Conservation (phyloP, 1,139 yeast species). For the Sporopachydermia cereana region DNA sequence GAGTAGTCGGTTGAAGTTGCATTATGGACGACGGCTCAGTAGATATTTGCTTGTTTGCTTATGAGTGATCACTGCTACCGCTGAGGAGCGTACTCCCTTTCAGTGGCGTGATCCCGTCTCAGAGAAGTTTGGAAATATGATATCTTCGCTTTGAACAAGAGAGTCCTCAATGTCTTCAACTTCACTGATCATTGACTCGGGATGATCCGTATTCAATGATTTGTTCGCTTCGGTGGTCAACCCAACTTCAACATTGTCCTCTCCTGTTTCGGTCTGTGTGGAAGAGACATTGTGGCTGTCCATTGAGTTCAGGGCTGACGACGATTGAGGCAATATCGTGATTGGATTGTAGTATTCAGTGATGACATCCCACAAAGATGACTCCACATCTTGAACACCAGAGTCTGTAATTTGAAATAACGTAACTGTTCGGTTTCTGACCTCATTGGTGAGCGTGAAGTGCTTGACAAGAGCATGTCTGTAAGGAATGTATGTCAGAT, state of each 20-base stretch:
- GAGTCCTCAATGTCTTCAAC: constrained; percentile 1
- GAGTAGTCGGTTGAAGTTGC: too few relatives aligned
- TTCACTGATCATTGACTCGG: too few relatives aligned
- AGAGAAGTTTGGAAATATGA: not conserved
- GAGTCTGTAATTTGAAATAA: not conserved
- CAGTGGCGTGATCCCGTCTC: too few relatives aligned
- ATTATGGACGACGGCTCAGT: too few relatives aligned
- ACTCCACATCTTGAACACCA: not conserved
- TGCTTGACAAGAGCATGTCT: constrained; percentile 2
- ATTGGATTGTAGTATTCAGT: not conserved
- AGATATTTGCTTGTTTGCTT: too few relatives aligned
- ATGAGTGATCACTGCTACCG: too few relatives aligned
- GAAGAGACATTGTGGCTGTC: not conserved
- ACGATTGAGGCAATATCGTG: not conserved
- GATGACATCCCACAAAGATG: not conserved
- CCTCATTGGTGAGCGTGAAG: not conserved
- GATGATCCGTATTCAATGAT: too few relatives aligned
- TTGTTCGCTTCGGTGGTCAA: too few relatives aligned
- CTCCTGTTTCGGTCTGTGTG: not conserved
- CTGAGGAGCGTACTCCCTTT: too few relatives aligned
- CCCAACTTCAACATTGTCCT: too few relatives aligned
- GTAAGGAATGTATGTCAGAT: not conserved
- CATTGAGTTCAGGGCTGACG: not conserved
- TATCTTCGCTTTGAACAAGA: not conserved
- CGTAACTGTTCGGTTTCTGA: not conserved